Evolutionary conservation across 225 moss, liverwort and hornwort genomes (phyloP).

Genomic region (Thuidium tamariscinum): DNA sequence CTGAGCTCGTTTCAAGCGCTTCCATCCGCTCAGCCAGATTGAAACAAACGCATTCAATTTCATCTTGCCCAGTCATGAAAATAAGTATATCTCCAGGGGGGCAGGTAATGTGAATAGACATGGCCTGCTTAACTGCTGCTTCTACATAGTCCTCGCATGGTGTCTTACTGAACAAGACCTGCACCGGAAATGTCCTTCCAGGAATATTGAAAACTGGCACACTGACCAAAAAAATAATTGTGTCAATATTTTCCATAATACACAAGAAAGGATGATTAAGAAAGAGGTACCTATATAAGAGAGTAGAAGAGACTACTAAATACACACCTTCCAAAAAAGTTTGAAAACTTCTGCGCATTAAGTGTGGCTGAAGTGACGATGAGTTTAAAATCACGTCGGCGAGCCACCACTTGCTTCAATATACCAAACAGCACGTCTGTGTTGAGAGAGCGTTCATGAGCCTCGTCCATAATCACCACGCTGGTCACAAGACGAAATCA

Average conservation of each 20-base stretch:
- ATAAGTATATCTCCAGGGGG: conserved; percentile 92
- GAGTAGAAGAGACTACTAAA: neutral
- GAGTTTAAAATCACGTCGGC: conserved; percentile 96
- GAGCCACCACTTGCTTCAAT: conserved; percentile 95
- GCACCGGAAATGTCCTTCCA: conserved; percentile 94
- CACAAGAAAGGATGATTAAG: neutral
- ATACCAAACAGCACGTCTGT: conserved; percentile 98
- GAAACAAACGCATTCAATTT: conserved; percentile 98
- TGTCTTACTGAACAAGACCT: conserved; percentile 85
- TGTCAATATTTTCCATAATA: neutral
- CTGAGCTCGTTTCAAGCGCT: conserved; percentile 65
- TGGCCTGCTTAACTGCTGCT: conserved; percentile 94
- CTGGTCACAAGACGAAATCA: conserved; percentile 9
- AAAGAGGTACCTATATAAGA: neutral
- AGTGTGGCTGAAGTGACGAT: conserved; percentile 96
- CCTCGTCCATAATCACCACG: conserved; percentile 57
- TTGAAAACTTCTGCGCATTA: conserved; percentile 91
- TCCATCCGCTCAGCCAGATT: conserved; percentile 93
- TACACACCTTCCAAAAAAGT: conserved; percentile 85
- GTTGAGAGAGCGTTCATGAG: conserved; percentile 62
- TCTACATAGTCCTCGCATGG: conserved; percentile 99
- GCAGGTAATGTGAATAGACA: conserved; percentile 98
- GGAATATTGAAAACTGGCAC: conserved; percentile 93
- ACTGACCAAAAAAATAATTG: conserved; percentile 24
- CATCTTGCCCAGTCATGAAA: conserved; percentile 99